A percentile compares a stretch with the other conserved stretches of the same genome.
phyloP scores from a whole-genome alignment of 2,329 filamentous ascomycete genomes.

The Chaetomium strumarium region DNA sequence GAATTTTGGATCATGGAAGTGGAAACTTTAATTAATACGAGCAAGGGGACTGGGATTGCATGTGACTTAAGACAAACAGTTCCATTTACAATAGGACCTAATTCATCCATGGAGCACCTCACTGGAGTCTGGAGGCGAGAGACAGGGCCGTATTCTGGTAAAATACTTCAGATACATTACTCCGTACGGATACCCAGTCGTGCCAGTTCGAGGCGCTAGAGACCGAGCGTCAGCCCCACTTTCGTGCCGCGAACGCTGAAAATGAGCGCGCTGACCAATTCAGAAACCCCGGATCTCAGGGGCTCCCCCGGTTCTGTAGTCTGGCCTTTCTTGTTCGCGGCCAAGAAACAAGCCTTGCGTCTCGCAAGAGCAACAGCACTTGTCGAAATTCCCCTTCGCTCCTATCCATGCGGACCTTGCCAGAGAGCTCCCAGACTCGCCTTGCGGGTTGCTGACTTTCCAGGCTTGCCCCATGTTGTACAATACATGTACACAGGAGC shows the following conservation, averaged over 20 bases:
- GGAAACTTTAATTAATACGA: background rate
- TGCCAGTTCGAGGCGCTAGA: conserved; percentile 1
- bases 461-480: conserved; percentile 6
- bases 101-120: too few species aligned
- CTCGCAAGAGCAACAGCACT: background rate
- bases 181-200: too few species aligned
- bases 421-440: conserved; percentile 6
- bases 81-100: background rate
- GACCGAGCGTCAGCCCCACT: conserved; percentile 14
- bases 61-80: conserved; percentile 3
- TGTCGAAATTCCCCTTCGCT: conserved; percentile 3
- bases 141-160: too few species aligned
- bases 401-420: conserved; percentile 7
- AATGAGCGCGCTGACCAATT: conserved; percentile 27
- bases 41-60: conserved; percentile 1
- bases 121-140: too few species aligned
- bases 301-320: conserved; percentile 12
- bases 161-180: too few species aligned
- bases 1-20: background rate
- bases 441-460: conserved; percentile 5
- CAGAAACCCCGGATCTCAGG: conserved; percentile 17
- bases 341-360: background rate
- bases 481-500: too few species aligned
- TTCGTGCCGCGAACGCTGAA: conserved; percentile 21
- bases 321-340: conserved; percentile 13